These are phyloP conservation scores for Populus euphratica DNA, from an alignment of 345 rosid genomes.

Conservation along the genomic window DNA sequence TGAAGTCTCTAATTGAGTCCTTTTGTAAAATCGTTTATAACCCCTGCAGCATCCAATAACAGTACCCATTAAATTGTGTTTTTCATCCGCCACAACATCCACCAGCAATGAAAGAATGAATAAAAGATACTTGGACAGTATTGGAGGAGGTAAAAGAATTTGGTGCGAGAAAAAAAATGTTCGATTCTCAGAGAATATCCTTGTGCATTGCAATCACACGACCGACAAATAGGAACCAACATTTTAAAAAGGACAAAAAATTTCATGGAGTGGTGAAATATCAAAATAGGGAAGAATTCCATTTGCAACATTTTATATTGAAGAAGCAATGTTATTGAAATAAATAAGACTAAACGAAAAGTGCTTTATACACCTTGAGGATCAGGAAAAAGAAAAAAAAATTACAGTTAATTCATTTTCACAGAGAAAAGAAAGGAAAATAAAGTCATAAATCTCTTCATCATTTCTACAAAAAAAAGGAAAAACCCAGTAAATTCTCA, in stretches of 20 bases:
- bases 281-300: neutral
- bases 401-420: neutral
- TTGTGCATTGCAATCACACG: neutral
- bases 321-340: no score
- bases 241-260: neutral
- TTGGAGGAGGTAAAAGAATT: neutral
- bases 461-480: neutral
- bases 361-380: neutral
- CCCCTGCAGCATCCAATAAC: constrained; percentile 18
- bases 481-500: neutral
- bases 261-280: neutral
- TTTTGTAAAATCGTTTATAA: constrained; percentile 21
- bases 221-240: neutral
- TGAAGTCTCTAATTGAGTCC: constrained; percentile 19
- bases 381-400: neutral
- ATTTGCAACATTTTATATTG: neutral
- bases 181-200: neutral
- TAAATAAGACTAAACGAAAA: neutral
- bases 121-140: neutral
- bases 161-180: neutral
- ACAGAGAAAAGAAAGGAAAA: neutral
- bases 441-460: neutral
- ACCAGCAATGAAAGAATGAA: neutral
- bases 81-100: neutral
- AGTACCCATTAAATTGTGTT: neutral